Evolutionary conservation across 768 basidiomycete genomes (phyloP).

Genomic region (Leccinum ochraceum): DNA sequence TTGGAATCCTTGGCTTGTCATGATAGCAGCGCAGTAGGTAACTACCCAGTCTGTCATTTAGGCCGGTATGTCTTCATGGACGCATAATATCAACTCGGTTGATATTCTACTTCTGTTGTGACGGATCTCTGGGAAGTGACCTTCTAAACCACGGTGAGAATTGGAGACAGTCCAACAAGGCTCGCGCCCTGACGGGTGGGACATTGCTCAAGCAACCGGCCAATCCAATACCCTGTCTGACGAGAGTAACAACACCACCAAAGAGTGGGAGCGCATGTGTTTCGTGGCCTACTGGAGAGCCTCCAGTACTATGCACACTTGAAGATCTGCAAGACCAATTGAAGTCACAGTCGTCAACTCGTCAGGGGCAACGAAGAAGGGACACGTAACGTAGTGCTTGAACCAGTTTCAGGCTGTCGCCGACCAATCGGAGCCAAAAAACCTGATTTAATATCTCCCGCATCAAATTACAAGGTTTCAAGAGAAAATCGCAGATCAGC

Average conservation of each 20-base stretch:
- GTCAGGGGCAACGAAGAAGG: not conserved
- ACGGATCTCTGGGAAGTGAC: too few species aligned
- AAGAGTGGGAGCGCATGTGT: not conserved
- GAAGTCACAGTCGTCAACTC: not conserved
- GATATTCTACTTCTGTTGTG: too few species aligned
- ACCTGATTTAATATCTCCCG: not conserved
- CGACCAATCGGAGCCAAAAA: not conserved
- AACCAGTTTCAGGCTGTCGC: not conserved
- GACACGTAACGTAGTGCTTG: not conserved
- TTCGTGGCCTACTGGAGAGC: not conserved
- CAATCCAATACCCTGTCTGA: not conserved
- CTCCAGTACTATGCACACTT: not conserved
- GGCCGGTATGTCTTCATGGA: not conserved
- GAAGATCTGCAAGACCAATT: not conserved
- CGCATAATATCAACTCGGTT: not conserved
- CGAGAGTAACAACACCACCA: not conserved
- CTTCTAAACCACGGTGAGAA: too few species aligned
- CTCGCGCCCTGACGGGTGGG: not conserved
- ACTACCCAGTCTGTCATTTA: not conserved
- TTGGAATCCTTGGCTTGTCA: not conserved
- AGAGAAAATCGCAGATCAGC: not conserved
- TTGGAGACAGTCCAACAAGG: not conserved
- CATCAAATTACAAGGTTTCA: not conserved
- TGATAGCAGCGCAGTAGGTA: not conserved
- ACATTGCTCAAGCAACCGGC: not conserved